Base-by-base conservation (phyloP, 2,329 filamentous ascomycete species). In the Polychaeton citri region DNA sequence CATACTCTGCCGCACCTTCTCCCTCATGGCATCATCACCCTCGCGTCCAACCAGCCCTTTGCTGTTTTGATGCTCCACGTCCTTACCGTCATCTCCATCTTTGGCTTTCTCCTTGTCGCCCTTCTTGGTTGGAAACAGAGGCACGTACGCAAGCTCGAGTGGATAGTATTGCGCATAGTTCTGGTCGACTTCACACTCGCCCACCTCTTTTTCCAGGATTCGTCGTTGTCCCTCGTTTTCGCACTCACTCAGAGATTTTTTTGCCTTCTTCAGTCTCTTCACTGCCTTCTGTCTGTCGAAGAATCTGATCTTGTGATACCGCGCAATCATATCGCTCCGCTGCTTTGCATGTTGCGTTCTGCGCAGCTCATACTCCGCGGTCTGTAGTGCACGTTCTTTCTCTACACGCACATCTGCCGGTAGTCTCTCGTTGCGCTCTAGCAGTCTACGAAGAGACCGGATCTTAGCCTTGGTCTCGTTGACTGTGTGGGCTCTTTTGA, bases 221-320 rank as follows among this genome's bases (percentile, higher is more conserved):
- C 67, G 62, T 21, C 61, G 60, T 45, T 34, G 43, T 12, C 30
- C 40, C 17, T 38, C 38, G 7, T 69, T 64, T 35, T 66, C 63
- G 13, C 65, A 58, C 32, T 66, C 59, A 13, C 68, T 60, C 26
- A 81, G 60, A 44, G 70, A 69, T 49, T 72, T 74, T 48, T 66
- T 64, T 35, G 81, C 62, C 50, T 77, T 72, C 56, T 80, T 86
- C 35, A 75, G 63, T 30, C 76, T 65, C 39, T 80, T 68, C 34
- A 69, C 69, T 19, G 80, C 80, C 58, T 84, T 86, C 59, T 83
- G 78, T 33, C 79, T 71, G 81, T 82, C 83, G 58, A 88, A 88
- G 55, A 90, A 90, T 19, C 83, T 68, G 34, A 88, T 74, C 72
- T 84, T 87, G 55, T 88, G 82, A 49, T 86, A 90, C 56, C 78